Base-by-base conservation (phyloP, 2,329 filamentous ascomycete genomes). In the Alternaria infectoria region DNA sequence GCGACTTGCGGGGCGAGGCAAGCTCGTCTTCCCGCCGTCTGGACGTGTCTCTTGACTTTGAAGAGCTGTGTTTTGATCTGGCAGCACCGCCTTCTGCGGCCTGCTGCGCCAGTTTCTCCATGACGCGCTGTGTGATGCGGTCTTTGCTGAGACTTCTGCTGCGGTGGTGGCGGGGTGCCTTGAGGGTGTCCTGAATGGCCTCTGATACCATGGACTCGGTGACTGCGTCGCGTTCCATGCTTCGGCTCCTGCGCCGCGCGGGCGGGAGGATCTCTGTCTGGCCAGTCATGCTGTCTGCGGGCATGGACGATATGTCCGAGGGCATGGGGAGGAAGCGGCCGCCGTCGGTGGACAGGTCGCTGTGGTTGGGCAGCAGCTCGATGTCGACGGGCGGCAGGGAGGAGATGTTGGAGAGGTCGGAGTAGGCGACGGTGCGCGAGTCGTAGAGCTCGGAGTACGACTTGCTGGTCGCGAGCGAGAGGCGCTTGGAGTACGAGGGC, bases 251-350 rank as follows among this genome's bases (percentile, higher is more conserved):
- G 65, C 82, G 83, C 66, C 83, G 81, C 61, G 80, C 77, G 47
- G 81, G 78, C 23, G 82, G 77, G 36, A 83, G 80, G 57, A 84
- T 84, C 7, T 80, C 75, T 10, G 82, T 80, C 40, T 84, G 85
- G 67, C 90, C 90, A 11, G 91, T 82, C 81, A 91, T 87, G 75
- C 88, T 91, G 77, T 92, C 89, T n/a, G 89, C 84, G 30, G 90
- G 90, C 87, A 92, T 91, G 36, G 89, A 90, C 2, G 95, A 98
- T 54, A 98, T 92, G 74, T 97, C 95, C 4, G 95, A 97, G 54
- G 89, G 84, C 69, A 88, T 85, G 32, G 88, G 86, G 52, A 89
- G 82, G 77, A 91, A 93, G 80, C 88, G 76, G 81, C 90, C 85
- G 76, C 86, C 81, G 81, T 88, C 81, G 77, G 90, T 75, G 30